These are phyloP conservation scores for Chytriomyces confervae DNA, from an alignment of 192 early-diverging fungal species.

Conservation along the genomic window DNA sequence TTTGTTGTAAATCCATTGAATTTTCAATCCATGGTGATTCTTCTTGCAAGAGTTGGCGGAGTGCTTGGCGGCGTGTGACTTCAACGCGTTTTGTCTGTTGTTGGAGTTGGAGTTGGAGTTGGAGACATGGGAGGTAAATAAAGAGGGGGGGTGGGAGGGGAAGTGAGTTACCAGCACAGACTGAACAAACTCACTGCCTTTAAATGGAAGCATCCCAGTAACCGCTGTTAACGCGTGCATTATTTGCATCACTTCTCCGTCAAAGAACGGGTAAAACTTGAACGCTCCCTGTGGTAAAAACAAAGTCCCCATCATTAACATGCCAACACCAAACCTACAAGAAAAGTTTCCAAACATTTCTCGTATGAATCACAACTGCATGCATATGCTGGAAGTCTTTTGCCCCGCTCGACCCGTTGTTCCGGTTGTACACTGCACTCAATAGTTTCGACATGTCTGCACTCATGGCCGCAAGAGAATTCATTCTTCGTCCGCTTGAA, in stretches of 20 bases:
- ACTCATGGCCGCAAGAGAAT: no score
- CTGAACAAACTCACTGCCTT: slow-evolving; percentile 38
- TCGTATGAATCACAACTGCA: slow-evolving; percentile 16
- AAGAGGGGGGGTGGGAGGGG: no score
- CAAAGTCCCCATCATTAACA: not conserved
- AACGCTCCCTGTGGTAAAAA: slow-evolving; percentile 35
- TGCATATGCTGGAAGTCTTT: slow-evolving; percentile 1
- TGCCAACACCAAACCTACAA: not conserved
- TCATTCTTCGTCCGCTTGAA: no score
- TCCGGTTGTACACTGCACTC: not conserved
- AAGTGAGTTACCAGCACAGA: slow-evolving; percentile 43
- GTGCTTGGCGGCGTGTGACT: slow-evolving; percentile 24
- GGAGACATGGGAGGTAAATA: no score
- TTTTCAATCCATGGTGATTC: slow-evolving; percentile 44
- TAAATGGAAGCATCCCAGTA: slow-evolving; percentile 36
- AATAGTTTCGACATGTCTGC: no score
- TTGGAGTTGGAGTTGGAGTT: not conserved
- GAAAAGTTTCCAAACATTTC: not conserved
- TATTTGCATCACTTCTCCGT: slow-evolving; percentile 39
- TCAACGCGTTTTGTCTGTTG: slow-evolving; percentile 39
- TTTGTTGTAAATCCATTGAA: slow-evolving; percentile 12
- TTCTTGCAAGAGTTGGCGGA: slow-evolving; percentile 37
- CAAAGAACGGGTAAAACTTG: slow-evolving; percentile 47
- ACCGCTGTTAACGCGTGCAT: slow-evolving; percentile 15
- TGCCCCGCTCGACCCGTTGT: not conserved